Evolutionary conservation across 2,329 filamentous ascomycete genomes (phyloP).

Genomic region (Aspergillus pseudonomiae): DNA sequence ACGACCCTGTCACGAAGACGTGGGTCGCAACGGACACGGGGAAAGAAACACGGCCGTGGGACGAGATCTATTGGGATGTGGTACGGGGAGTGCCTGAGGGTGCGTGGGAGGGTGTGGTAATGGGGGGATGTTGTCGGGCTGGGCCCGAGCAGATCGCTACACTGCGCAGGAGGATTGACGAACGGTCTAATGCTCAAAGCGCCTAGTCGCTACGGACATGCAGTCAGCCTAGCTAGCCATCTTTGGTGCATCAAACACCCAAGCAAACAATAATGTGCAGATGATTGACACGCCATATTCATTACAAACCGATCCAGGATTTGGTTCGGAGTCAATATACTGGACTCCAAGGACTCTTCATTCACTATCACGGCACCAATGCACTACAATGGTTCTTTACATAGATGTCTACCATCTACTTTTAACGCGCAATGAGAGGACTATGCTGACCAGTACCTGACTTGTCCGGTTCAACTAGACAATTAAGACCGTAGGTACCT

Average conservation of each 20-base stretch:
- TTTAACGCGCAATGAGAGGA: not conserved
- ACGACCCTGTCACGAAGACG: slow-evolving; percentile 64
- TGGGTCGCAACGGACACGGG: slow-evolving; percentile 51
- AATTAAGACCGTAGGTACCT: not conserved
- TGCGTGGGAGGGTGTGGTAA: slow-evolving; percentile 18
- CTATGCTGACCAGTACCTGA: not conserved
- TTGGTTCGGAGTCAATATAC: not conserved
- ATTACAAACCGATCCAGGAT: not conserved
- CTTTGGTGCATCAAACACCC: not conserved
- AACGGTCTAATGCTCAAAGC: not conserved
- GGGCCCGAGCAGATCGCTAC: slow-evolving; percentile 18
- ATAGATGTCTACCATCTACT: not conserved
- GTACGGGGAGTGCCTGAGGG: slow-evolving; percentile 10
- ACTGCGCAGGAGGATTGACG: slow-evolving; percentile 16
- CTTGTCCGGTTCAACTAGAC: not conserved
- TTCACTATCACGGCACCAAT: not conserved
- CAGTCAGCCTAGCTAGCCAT: not conserved
- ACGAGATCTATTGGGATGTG: slow-evolving; percentile 17
- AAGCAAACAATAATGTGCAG: not conserved
- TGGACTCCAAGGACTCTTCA: not conserved
- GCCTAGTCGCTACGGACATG: not conserved
- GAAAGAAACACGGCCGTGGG: slow-evolving; percentile 21
- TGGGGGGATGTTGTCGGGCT: slow-evolving; percentile 19
- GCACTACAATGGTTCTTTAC: not conserved
- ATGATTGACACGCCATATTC: not conserved